These are phyloP conservation scores for Fusarium temperatum DNA, from an alignment of 2,329 filamentous ascomycete species.

Conservation along the genomic window DNA sequence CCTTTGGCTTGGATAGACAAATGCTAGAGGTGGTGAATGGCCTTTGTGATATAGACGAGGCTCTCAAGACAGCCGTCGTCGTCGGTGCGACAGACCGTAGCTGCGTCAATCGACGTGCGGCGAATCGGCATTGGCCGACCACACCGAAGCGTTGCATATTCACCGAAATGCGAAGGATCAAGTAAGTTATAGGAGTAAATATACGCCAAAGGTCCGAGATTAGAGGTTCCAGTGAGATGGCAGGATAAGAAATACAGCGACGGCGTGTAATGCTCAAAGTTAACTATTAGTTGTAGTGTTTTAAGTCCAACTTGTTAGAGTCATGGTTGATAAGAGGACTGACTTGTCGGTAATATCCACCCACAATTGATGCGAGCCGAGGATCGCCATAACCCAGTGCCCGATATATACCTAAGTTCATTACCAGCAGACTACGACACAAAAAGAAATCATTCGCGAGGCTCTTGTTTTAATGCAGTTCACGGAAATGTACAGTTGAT, in stretches of 20 bases:
- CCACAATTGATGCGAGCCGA: conserved; percentile 30
- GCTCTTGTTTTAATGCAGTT: neutral
- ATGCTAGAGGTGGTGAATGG: conserved; percentile 23
- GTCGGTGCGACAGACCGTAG: conserved; percentile 25
- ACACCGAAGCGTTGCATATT: conserved; percentile 39
- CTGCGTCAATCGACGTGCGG: conserved; percentile 33
- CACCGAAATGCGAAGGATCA: neutral
- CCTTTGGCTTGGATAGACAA: conserved; percentile 33
- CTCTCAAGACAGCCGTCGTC: conserved; percentile 3
- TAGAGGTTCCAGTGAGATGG: neutral
- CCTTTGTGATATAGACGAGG: conserved; percentile 1
- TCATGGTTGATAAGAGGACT: conserved; percentile 34
- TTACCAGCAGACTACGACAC: neutral
- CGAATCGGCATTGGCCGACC: conserved; percentile 40
- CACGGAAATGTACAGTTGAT: conserved; percentile 39
- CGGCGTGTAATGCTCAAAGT: neutral
- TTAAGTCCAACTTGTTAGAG: conserved; percentile 4
- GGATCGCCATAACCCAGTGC: conserved; percentile 22
- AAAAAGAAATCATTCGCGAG: neutral
- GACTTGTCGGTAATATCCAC: conserved; percentile 37
- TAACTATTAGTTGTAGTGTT: neutral
- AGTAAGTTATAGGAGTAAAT: neutral
- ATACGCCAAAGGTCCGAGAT: neutral
- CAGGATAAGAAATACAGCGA: neutral
- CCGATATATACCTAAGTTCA: neutral